A percentile compares a stretch with the other conserved stretches of the same genome.
phyloP scores from a whole-genome alignment of 192 early-diverging fungal genomes.

The Podila clonocystis region DNA sequence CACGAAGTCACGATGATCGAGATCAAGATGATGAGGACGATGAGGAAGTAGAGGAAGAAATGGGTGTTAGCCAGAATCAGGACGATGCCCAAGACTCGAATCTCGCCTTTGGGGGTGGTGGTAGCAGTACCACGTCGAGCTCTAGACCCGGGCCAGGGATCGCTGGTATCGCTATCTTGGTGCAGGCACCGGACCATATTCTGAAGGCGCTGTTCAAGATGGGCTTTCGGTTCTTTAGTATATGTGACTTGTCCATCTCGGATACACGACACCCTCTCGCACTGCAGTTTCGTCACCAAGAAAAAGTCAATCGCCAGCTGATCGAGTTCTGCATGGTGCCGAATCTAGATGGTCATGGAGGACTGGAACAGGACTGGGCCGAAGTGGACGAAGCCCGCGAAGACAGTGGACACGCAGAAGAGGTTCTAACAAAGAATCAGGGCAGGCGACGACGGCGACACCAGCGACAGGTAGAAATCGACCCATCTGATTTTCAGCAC shows the following conservation, averaged over 20 bases:
- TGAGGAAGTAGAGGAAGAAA: not conserved
- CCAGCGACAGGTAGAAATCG: not conserved
- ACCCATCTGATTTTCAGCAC: slow-evolving; percentile 10
- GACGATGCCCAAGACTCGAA: slow-evolving; percentile 29
- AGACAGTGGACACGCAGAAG: not conserved
- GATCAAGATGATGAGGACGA: not conserved
- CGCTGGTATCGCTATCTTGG: slow-evolving; percentile 40
- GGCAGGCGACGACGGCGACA: not conserved
- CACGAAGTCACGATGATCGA: not conserved
- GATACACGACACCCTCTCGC: slow-evolving; percentile 34
- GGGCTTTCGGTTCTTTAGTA: slow-evolving; percentile 46
- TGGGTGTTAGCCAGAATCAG: not conserved
- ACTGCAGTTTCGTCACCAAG: slow-evolving; percentile 35
- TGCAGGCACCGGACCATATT: slow-evolving; percentile 34
- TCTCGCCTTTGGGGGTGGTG: slow-evolving; percentile 40
- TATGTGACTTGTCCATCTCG: slow-evolving; percentile 46
- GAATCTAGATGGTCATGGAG: slow-evolving; percentile 4
- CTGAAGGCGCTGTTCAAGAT: slow-evolving; percentile 21
- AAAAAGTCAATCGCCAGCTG: slow-evolving; percentile 30
- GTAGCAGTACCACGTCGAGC: slow-evolving; percentile 40
- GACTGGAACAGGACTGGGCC: not conserved
- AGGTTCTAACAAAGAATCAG: not conserved
- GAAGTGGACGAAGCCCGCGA: not conserved
- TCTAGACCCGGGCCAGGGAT: slow-evolving; percentile 43
- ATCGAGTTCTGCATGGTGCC: slow-evolving; percentile 50